phyloP scores from a whole-genome alignment of 352 stramenopile genomes.

The Lagenidium sp. region DNA sequence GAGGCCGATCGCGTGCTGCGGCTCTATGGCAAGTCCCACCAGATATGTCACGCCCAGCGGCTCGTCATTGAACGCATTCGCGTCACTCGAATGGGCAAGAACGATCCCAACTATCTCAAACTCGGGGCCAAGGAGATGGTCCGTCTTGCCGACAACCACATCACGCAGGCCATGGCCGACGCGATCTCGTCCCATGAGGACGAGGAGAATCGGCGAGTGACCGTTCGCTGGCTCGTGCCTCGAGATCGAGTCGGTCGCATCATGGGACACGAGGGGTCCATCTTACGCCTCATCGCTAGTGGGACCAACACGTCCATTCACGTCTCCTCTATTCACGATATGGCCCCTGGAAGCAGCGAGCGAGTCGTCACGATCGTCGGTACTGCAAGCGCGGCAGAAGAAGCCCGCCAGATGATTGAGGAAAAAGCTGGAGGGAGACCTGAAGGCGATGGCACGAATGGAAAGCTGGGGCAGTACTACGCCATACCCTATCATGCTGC shows the following conservation, averaged over 20 bases:
- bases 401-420: slow-evolving; percentile 27
- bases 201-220: slow-evolving; percentile 5
- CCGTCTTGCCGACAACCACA: slow-evolving; percentile 22
- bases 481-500: slow-evolving; percentile 40
- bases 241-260: slow-evolving; percentile 43
- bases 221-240: slow-evolving; percentile 38
- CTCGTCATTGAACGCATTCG: slow-evolving; percentile 52
- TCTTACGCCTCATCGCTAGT: slow-evolving; percentile 31
- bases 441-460: slow-evolving; percentile 14
- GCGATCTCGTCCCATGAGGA: slow-evolving; percentile 13
- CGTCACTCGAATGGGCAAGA: slow-evolving; percentile 25
- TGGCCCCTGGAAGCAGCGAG: slow-evolving; percentile 32
- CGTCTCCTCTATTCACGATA: slow-evolving; percentile 22
- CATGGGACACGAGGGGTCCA: slow-evolving; percentile 41
- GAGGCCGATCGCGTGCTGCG: slow-evolving; percentile 47
- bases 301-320: slow-evolving; percentile 34
- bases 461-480: slow-evolving; percentile 47
- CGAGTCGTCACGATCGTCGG: slow-evolving; percentile 38
- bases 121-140: slow-evolving; percentile 19
- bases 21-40: slow-evolving; percentile 42
- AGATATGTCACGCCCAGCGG: slow-evolving; percentile 51
- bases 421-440: slow-evolving; percentile 27
- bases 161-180: slow-evolving; percentile 30
- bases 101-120: slow-evolving; percentile 42
- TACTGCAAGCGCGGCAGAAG: slow-evolving; percentile 17